Conservation (phyloP, 1,139 yeast genomes). For the Geotrichum carabidarum region DNA sequence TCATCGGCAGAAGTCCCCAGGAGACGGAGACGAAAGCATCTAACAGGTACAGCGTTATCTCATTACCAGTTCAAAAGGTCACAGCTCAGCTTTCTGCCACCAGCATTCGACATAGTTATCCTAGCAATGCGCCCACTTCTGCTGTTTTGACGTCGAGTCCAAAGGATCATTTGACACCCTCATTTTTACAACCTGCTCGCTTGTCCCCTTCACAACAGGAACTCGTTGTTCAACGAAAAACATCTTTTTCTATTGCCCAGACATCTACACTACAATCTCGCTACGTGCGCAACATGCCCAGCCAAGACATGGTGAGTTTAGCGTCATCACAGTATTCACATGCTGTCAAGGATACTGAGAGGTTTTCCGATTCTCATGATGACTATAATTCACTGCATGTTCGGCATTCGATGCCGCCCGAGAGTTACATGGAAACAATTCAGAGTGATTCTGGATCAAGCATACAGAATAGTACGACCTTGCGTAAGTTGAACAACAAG, state of each 20-base stretch:
- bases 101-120: not conserved
- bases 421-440: conserved; percentile 1
- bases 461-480: not conserved
- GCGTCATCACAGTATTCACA: conserved; percentile 2
- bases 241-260: not conserved
- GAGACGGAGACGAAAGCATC: not conserved
- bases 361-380: not conserved
- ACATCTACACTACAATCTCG: not conserved
- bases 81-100: not conserved
- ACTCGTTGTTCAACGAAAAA: not conserved
- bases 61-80: conserved; percentile 1
- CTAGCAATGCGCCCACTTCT: not conserved
- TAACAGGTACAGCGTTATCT: not conserved
- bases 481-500: too few relatives aligned
- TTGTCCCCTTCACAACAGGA: not conserved
- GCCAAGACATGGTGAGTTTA: not conserved
- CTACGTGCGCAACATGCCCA: not conserved
- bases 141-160: not conserved
- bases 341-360: not conserved
- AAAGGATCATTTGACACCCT: not conserved
- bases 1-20: not conserved
- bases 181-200: not conserved
- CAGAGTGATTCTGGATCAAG: not conserved
- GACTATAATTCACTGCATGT: not conserved
- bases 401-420: conserved; percentile 1